phyloP scores from a whole-genome alignment of 805 yeast genomes.

The Lachancea nothofagi region DNA sequence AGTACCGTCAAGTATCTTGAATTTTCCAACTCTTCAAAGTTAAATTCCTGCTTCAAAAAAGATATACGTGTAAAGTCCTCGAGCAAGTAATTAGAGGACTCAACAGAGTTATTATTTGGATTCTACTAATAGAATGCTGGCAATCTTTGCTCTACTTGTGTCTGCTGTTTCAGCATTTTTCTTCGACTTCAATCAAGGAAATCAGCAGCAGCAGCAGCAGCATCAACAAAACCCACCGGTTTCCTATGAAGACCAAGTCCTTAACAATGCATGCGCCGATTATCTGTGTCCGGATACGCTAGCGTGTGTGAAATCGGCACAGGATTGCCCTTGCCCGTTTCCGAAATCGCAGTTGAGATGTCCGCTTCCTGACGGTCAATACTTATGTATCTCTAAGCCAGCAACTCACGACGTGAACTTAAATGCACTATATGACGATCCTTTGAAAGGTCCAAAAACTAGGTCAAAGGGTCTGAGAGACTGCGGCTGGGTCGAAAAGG shows the following conservation, averaged over 20 bases:
- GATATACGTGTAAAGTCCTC: no score
- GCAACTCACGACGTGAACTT: slow-evolving; percentile 41
- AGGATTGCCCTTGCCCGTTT: slow-evolving; percentile 86
- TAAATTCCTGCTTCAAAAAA: background rate
- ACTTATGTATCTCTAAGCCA: slow-evolving; percentile 81
- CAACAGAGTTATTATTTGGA: background rate
- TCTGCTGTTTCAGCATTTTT: slow-evolving; percentile 7
- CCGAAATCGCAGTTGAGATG: slow-evolving; percentile 84
- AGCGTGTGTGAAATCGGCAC: slow-evolving; percentile 61
- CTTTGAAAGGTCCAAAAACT: slow-evolving; percentile 43
- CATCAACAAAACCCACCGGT: slow-evolving; percentile 32
- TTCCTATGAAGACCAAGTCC: slow-evolving; percentile 34
- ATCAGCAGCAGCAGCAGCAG: slow-evolving; percentile 36
- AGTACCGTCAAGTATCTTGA: background rate
- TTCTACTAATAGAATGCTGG: background rate
- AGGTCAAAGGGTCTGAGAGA: slow-evolving; percentile 54
- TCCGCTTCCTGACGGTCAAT: slow-evolving; percentile 57
- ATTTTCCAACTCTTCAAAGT: background rate
- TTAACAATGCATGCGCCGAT: slow-evolving; percentile 46
- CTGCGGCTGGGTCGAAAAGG: slow-evolving; percentile 79
- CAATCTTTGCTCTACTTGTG: background rate
- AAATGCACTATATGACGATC: slow-evolving; percentile 37
- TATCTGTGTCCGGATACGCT: slow-evolving; percentile 83
- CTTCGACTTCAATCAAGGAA: slow-evolving; percentile 39
- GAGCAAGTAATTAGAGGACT: no score